Evolutionary conservation across 768 basidiomycete species (phyloP), one percentile per base, ranked within the genome.

Genomic region (Dacryopinax spathularia): DNA sequence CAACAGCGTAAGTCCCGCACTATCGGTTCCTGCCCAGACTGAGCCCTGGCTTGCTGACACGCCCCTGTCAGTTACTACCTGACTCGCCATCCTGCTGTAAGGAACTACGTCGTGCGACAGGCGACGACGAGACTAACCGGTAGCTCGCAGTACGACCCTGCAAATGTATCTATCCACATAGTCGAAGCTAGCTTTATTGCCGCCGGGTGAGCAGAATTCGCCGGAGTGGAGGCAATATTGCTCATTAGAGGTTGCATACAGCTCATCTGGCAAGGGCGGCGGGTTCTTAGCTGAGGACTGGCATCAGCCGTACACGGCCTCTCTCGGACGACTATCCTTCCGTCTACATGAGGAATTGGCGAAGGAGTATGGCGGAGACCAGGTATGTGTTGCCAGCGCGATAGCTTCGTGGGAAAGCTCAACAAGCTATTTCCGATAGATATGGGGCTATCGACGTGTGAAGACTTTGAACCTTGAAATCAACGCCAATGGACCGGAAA

Each of bases 211-310:
- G 43, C 39, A 1, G 61, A n/a, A n/a, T n/a, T n/a, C n/a, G n/a
- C n/a, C n/a, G n/a, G n/a, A n/a, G 48, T 56, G 10, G 31, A 9
- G 25, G 48, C 25, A 56, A 44, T 29, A 33, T 41, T n/a, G 10
- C 44, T 31, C 20, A n/a, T 16, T 41, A 60, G 12, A 83, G 5
- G 78, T 83, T 20, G 91, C 89, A 0, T 87, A 88, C 65, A 91
- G 88, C 0, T 86, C 88, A 0, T 88, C 85, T 0, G 89, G 89
- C 18, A 92, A 91, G 71, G 87, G 89, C 0, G 90, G 89, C 3
- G 89, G 89, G 0, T 81, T 95, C 13, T 80, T 94, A 20, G 90
- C 91, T 0, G 83, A 85, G 48, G 77, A 73, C 86, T 91, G 91
- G 92, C 90, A 60, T 86, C 75, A 71, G 13, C 64, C 86, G 69